These are phyloP conservation scores for Saccharomycopsis amapae DNA, from an alignment of 805 yeast species.

Conservation along the genomic window DNA sequence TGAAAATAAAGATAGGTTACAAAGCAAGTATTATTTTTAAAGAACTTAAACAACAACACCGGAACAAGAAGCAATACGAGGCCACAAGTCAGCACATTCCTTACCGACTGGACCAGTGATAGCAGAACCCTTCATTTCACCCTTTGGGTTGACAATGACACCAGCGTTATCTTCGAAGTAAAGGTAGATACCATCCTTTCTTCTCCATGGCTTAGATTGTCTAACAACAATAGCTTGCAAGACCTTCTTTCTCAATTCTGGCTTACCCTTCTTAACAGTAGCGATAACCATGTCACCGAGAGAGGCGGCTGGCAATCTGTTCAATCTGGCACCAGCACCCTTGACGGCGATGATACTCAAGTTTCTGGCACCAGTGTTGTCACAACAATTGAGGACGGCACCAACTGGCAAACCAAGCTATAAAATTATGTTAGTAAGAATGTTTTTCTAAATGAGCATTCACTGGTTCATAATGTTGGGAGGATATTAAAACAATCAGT, in stretches of 20 bases:
- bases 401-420: slow-evolving; percentile 99
- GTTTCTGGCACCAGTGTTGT: slow-evolving; percentile 99
- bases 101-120: slow-evolving; percentile 99
- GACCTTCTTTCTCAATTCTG: slow-evolving; percentile 99
- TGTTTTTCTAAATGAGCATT: no score
- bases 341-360: slow-evolving; percentile 97
- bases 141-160: slow-evolving; percentile 99
- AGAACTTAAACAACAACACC: slow-evolving; percentile 98
- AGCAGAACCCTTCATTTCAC: slow-evolving; percentile 99
- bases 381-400: slow-evolving; percentile 99
- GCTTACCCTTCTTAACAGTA: slow-evolving; percentile 99
- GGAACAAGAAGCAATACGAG: slow-evolving; percentile 99
- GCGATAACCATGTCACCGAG: slow-evolving; percentile 99
- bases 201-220: slow-evolving; percentile 99
- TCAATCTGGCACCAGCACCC: slow-evolving; percentile 99
- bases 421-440: slow-evolving; percentile 22
- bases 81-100: slow-evolving; percentile 99
- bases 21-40: slow-evolving; percentile 1
- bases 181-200: slow-evolving; percentile 99
- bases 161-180: slow-evolving; percentile 99
- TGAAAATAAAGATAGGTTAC: slow-evolving; percentile 10
- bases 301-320: slow-evolving; percentile 99
- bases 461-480: no score
- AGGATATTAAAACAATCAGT: no score
- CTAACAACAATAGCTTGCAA: slow-evolving; percentile 99